Evolutionary conservation across 2,329 filamentous ascomycete species (phyloP), one percentile per base, ranked within the genome.

Genomic region (Colletotrichum horii): DNA sequence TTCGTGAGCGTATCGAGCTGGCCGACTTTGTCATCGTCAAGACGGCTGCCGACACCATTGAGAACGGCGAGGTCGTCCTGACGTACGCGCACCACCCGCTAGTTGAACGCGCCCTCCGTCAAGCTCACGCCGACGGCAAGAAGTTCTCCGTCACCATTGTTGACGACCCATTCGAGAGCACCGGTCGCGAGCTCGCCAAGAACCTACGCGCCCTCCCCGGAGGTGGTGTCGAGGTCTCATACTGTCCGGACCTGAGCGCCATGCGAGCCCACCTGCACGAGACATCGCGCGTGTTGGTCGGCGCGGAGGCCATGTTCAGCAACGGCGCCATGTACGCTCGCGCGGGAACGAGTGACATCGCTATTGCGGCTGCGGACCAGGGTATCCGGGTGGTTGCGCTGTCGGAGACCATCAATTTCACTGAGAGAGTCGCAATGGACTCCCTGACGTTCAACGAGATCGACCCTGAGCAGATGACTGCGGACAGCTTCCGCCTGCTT

Each of bases 381-480:
- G 93, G 94, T 74, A 91, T 96, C 48, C 94, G 95, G 1, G 95
- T 98, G 74, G 93, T 97, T 38, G 95, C 97, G 4, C 94, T 97
- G 75, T 98, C 95, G 84, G 96, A 98, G 87, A 97, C 94, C 6
- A 93, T 98, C 86, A 99, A 98, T 85, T 98, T 98, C 83, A 97
- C 80, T 34, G 91, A 86, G 93, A 93, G 95, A 74, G 95, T 98
- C 14, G 94, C 95, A 8, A 92, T 97, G 16, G 97, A 98, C 85
- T 96, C 95, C 28, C 95, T 98, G 78, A 96, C 97, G 56, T 93
- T 95, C 81, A 99, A 99, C 83, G 97, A 99, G 87, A 93, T 98
- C 77, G 96, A 85, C 90, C 96, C 83, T 81, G 95, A 84, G 91
- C 94, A 84, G 89, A 95, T 85, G 85, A 87, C 88, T 19, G 85